A percentile compares a stretch with the other conserved stretches of the same genome.
These are phyloP conservation scores for Trichoderma sp. DNA, from an alignment of 2,329 filamentous ascomycete genomes.

Conservation along the genomic window DNA sequence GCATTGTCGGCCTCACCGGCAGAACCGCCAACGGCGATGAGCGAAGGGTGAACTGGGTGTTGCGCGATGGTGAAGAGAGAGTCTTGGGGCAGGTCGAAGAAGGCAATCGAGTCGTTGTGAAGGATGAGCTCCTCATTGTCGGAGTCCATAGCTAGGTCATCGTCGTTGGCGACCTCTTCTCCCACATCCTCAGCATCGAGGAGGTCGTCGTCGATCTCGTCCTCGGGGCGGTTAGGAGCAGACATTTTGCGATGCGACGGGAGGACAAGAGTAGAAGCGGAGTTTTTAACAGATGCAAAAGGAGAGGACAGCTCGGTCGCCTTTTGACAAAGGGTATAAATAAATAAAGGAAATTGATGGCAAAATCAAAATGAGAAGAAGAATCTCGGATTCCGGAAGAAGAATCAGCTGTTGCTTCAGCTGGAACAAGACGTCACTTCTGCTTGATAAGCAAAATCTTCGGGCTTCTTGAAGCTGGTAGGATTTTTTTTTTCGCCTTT, in stretches of 20 bases:
- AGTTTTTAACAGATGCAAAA: not conserved
- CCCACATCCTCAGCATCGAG: conserved; percentile 75
- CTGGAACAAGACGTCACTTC: conserved; percentile 17
- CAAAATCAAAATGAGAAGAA: not conserved
- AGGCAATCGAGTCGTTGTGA: conserved; percentile 89
- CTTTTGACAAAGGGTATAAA: not conserved
- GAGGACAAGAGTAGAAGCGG: not conserved
- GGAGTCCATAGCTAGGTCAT: conserved; percentile 80
- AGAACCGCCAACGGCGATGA: conserved; percentile 83
- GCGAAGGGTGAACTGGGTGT: conserved; percentile 74
- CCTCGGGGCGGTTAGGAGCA: conserved; percentile 32
- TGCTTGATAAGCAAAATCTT: conserved; percentile 26
- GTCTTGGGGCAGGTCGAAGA: conserved; percentile 89
- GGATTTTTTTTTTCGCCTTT: conserved; percentile 18
- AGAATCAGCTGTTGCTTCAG: not conserved
- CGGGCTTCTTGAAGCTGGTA: conserved; percentile 13
- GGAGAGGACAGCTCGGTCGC: not conserved
- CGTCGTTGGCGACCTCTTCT: conserved; percentile 69
- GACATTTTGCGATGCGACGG: conserved; percentile 31
- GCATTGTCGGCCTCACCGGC: conserved; percentile 60
- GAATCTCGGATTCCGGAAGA: not conserved
- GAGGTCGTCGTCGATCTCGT: conserved; percentile 52
- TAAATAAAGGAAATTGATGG: not conserved
- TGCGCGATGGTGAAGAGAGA: conserved; percentile 94
- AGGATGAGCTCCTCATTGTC: conserved; percentile 74